phyloP scores from a whole-genome alignment of 1,139 yeast species.

The Pichia sp. region DNA sequence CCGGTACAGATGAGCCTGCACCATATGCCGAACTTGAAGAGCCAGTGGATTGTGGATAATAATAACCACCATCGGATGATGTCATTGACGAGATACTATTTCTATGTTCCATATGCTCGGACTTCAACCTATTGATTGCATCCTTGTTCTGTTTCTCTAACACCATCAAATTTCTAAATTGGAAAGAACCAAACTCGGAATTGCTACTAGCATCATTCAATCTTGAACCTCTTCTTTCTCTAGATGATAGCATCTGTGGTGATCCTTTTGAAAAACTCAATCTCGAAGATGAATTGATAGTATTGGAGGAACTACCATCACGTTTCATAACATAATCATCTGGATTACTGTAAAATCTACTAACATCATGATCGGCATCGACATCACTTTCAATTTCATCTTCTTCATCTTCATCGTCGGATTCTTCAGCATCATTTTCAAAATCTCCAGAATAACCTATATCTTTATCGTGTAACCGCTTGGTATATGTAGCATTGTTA shows the following conservation, averaged over 20 bases:
- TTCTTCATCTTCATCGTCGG: conserved; percentile 31
- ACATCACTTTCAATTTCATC: conserved; percentile 15
- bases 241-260: conserved; percentile 18
- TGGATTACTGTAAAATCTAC: background rate
- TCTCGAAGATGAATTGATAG: conserved; percentile 29
- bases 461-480: conserved; percentile 16
- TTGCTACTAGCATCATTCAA: conserved; percentile 59
- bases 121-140: conserved; percentile 80
- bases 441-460: conserved; percentile 17
- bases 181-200: conserved; percentile 90
- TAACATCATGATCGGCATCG: background rate
- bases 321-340: conserved; percentile 10
- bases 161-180: conserved; percentile 84
- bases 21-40: conserved; percentile 15
- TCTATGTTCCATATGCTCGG: conserved; percentile 66
- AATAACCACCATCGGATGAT: conserved; percentile 28
- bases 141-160: conserved; percentile 94
- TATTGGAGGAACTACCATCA: conserved; percentile 29
- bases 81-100: conserved; percentile 32
- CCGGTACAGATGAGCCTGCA: background rate
- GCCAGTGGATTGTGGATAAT: conserved; percentile 19
- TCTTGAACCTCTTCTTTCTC: conserved; percentile 52
- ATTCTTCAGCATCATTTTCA: conserved; percentile 18
- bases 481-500: conserved; percentile 16
- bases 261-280: conserved; percentile 23